phyloP scores from a whole-genome alignment of 2,329 filamentous ascomycete genomes.

The Zymoseptoria crescenta region DNA sequence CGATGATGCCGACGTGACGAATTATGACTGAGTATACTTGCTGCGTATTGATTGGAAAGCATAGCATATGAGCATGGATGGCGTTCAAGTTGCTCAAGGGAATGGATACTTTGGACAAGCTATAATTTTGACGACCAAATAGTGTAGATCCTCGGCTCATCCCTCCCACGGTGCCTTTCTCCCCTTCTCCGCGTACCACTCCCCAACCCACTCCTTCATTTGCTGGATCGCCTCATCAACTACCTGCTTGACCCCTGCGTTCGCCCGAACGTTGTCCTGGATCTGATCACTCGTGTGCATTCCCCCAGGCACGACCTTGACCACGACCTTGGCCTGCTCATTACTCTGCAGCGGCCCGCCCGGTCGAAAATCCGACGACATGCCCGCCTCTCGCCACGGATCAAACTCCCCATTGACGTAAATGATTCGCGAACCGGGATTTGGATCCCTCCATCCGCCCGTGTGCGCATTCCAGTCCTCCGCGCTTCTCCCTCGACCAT shows the following conservation, averaged over 20 bases:
- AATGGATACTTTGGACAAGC: not conserved
- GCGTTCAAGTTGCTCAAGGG: not conserved
- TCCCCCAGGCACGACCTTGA: not conserved
- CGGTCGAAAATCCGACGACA: not conserved
- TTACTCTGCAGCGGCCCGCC: not conserved
- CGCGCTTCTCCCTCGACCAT: slow-evolving; percentile 43
- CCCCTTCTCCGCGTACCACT: not conserved
- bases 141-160: not conserved
- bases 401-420: not conserved
- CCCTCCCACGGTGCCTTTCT: not conserved
- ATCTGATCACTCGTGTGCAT: not conserved
- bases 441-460: slow-evolving; percentile 42
- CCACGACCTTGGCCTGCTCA: not conserved
- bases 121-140: not conserved
- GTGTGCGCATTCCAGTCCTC: slow-evolving; percentile 46
- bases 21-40: not conserved
- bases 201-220: not conserved
- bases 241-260: not conserved
- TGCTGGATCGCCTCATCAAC: not conserved
- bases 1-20: slow-evolving; percentile 6
- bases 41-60: not conserved
- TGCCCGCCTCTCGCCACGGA: not conserved
- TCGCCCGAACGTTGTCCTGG: not conserved
- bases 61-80: not conserved
- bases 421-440: not conserved